phyloP scores from a whole-genome alignment of 176 grass and related monocot species.

The Ensete glaucum region DNA sequence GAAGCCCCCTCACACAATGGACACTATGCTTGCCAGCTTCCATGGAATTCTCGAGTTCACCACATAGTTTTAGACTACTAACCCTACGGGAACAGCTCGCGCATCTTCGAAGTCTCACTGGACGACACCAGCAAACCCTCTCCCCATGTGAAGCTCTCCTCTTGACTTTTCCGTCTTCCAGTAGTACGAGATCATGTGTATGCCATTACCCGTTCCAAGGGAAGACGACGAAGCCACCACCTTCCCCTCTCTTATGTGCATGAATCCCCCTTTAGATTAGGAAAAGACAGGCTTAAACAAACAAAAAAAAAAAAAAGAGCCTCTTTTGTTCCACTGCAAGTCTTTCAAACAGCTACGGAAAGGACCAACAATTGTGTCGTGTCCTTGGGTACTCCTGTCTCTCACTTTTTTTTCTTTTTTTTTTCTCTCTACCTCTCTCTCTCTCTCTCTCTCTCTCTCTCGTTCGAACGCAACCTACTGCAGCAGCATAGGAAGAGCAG shows the following conservation, averaged over 20 bases:
- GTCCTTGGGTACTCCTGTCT: background rate
- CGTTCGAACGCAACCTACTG: too few relatives aligned
- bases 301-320: too few relatives aligned
- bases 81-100: background rate
- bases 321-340: background rate
- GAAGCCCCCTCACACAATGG: too few relatives aligned
- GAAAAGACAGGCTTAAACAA: background rate
- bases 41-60: too few relatives aligned
- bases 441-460: background rate
- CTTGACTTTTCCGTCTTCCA: background rate
- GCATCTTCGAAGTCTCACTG: background rate
- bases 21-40: too few relatives aligned
- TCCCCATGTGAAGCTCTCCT: constrained; percentile 31
- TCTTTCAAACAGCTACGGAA: background rate
- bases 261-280: background rate
- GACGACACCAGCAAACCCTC: constrained; percentile 21
- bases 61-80: too few relatives aligned
- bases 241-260: background rate
- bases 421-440: background rate
- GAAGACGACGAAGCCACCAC: background rate
- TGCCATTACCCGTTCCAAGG: constrained; percentile 37
- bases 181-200: constrained; percentile 32
- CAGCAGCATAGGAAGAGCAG: too few relatives aligned
- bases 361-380: background rate
- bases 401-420: background rate